A percentile compares a stretch with the other conserved stretches of the same genome.
Evolutionary conservation across 345 rosid species (phyloP).

Genomic region (Melastoma malabathricum): DNA sequence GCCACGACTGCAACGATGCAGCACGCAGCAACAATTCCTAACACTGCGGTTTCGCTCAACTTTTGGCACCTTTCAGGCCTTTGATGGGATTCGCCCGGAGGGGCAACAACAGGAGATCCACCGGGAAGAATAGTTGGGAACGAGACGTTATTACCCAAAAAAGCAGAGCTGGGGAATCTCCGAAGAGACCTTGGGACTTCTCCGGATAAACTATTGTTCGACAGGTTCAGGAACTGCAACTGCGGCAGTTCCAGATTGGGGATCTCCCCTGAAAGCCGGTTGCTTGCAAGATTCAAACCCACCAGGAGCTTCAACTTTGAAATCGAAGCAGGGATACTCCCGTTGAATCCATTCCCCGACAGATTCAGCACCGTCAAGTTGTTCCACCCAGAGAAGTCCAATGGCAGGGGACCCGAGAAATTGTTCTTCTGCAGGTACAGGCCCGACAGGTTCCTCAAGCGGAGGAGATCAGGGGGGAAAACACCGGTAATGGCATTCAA

Average conservation of each 20-base stretch:
- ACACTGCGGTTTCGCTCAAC: slow-evolving; percentile 37
- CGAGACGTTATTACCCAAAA: slow-evolving; percentile 53
- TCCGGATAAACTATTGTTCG: slow-evolving; percentile 54
- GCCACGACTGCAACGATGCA: slow-evolving; percentile 32
- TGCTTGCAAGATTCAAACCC: slow-evolving; percentile 66
- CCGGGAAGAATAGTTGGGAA: slow-evolving; percentile 14
- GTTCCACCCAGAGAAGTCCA: slow-evolving; percentile 42
- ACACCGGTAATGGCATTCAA: slow-evolving; percentile 52
- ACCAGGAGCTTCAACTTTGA: slow-evolving; percentile 47
- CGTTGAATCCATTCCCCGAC: slow-evolving; percentile 60
- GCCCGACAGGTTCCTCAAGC: slow-evolving; percentile 49
- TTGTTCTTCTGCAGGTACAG: slow-evolving; percentile 68
- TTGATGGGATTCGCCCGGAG: slow-evolving; percentile 12
- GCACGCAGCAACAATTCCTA: slow-evolving; percentile 32
- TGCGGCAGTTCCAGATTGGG: slow-evolving; percentile 47
- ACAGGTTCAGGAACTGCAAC: slow-evolving; percentile 43
- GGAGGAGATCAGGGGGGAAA: slow-evolving; percentile 53
- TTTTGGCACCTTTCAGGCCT: slow-evolving; percentile 20
- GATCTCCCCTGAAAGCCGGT: slow-evolving; percentile 63
- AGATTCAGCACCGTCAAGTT: slow-evolving; percentile 58
- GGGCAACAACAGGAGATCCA: slow-evolving; percentile 16
- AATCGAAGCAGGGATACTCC: slow-evolving; percentile 49
- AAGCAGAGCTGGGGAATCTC: slow-evolving; percentile 44
- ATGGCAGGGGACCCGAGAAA: slow-evolving; percentile 53
- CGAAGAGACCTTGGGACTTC: slow-evolving; percentile 43